phyloP scores from a whole-genome alignment of 305 asterid genomes.

The Petunia hybrid region DNA sequence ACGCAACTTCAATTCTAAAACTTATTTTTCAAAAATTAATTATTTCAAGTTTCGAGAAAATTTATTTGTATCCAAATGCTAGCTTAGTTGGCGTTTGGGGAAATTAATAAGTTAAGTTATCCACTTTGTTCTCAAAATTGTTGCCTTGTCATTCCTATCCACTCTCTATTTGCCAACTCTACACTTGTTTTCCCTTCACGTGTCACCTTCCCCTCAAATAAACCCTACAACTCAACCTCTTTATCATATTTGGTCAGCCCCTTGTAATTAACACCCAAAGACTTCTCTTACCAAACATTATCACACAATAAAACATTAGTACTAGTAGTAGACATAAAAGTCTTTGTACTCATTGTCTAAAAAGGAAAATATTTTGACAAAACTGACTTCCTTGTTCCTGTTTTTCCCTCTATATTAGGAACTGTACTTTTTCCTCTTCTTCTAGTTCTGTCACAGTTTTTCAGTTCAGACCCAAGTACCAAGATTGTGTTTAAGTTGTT shows the following conservation, averaged over 20 bases:
- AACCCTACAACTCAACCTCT: conserved; percentile 11
- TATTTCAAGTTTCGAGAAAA: too few relatives aligned
- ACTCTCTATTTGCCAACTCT: conserved; percentile 16
- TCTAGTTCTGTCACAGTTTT: not conserved
- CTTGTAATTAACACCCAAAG: not conserved
- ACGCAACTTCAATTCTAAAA: too few relatives aligned
- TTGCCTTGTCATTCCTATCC: conserved; percentile 10
- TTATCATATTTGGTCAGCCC: not conserved
- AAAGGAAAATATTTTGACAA: not conserved
- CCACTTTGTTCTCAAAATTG: not conserved
- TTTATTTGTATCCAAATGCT: too few relatives aligned
- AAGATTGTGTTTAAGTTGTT: not conserved
- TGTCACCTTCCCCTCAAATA: not conserved
- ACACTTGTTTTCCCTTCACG: not conserved
- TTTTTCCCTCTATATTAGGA: not conserved
- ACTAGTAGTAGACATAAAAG: not conserved
- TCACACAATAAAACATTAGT: not conserved
- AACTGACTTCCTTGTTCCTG: not conserved
- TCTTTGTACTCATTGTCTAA: not conserved
- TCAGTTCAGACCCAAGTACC: not conserved
- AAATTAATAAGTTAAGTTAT: not conserved
- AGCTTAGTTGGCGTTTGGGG: not conserved
- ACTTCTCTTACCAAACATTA: not conserved
- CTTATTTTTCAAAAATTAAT: too few relatives aligned
- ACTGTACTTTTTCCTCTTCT: not conserved